Conservation (phyloP, 2,329 filamentous ascomycete species). For the Pestalotiopsis sp. region DNA sequence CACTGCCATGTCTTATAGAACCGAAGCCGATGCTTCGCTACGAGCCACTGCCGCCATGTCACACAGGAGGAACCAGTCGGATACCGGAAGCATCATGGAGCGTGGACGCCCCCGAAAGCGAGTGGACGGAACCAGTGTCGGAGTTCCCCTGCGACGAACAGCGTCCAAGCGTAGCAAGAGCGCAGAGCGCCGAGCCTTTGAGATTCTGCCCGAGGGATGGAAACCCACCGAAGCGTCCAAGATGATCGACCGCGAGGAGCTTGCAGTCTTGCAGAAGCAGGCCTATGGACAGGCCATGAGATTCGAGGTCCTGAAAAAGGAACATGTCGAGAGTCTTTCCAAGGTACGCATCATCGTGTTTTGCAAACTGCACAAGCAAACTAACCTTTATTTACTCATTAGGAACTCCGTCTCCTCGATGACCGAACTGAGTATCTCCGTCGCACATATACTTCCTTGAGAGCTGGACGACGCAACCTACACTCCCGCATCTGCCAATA, state of each 20-base stretch:
- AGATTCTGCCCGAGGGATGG: slow-evolving; percentile 62
- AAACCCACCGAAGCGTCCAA: slow-evolving; percentile 53
- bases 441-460: slow-evolving; percentile 74
- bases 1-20: slow-evolving; percentile 15
- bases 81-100: slow-evolving; percentile 62
- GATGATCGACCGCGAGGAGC: slow-evolving; percentile 50
- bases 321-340: slow-evolving; percentile 68
- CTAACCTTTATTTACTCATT: slow-evolving; percentile 16
- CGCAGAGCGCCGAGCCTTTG: slow-evolving; percentile 60
- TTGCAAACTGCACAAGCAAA: not conserved
- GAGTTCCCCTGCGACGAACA: slow-evolving; percentile 37
- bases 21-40: slow-evolving; percentile 9
- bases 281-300: slow-evolving; percentile 63
- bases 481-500: slow-evolving; percentile 79
- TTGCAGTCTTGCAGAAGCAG: slow-evolving; percentile 57
- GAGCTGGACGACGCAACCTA: slow-evolving; percentile 75
- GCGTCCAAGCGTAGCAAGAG: slow-evolving; percentile 49
- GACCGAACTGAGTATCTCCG: slow-evolving; percentile 79
- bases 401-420: slow-evolving; percentile 77
- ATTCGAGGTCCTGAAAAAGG: slow-evolving; percentile 65
- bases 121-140: slow-evolving; percentile 41
- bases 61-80: slow-evolving; percentile 59
- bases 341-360: slow-evolving; percentile 45
- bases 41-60: slow-evolving; percentile 25
- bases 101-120: slow-evolving; percentile 63